These are phyloP conservation scores for Pseudopyricularia javanii DNA, from an alignment of 2,329 filamentous ascomycete genomes.

Conservation along the genomic window DNA sequence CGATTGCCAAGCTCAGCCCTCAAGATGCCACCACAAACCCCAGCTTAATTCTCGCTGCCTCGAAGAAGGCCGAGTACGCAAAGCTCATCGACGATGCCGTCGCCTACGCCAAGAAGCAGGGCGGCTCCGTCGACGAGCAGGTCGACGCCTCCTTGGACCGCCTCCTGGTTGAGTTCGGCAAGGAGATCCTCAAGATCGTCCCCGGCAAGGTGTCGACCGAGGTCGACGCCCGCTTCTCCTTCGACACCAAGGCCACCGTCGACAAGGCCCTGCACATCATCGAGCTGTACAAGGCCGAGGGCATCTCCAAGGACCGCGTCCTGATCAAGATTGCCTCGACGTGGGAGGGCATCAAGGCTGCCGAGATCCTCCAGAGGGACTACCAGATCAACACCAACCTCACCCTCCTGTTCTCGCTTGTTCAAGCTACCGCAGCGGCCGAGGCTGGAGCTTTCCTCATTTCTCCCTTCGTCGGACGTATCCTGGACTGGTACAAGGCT, in stretches of 20 bases:
- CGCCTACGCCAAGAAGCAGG: conserved; percentile 69
- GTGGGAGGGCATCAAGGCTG: conserved; percentile 99
- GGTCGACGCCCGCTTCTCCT: conserved; percentile 92
- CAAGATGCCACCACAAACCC: conserved; percentile 99
- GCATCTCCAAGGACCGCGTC: conserved; percentile 85
- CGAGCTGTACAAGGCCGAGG: conserved; percentile 89
- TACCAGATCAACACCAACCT: conserved; percentile 89
- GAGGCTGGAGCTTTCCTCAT: conserved; percentile 96
- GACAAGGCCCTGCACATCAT: conserved; percentile 97
- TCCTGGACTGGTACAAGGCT: conserved; percentile 99
- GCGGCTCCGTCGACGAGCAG: conserved; percentile 61
- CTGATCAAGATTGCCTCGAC: conserved; percentile 99
- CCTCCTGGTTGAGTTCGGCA: conserved; percentile 95
- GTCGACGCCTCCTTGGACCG: conserved; percentile 84
- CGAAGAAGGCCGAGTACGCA: conserved; percentile 96
- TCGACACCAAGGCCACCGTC: conserved; percentile 84
- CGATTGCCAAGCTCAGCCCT: conserved; percentile 99
- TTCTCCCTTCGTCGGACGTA: conserved; percentile 97
- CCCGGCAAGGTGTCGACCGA: conserved; percentile 98
- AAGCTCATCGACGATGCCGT: conserved; percentile 80
- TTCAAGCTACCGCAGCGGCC: conserved; percentile 89
- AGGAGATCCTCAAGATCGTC: conserved; percentile 92
- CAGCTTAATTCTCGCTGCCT: conserved; percentile 92
- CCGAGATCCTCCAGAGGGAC: conserved; percentile 90
- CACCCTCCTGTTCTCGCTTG: conserved; percentile 67